A percentile compares a stretch with the other conserved stretches of the same genome.
These are phyloP conservation scores for Lepidium aucheri DNA, from an alignment of 345 rosid genomes.

Conservation along the genomic window DNA sequence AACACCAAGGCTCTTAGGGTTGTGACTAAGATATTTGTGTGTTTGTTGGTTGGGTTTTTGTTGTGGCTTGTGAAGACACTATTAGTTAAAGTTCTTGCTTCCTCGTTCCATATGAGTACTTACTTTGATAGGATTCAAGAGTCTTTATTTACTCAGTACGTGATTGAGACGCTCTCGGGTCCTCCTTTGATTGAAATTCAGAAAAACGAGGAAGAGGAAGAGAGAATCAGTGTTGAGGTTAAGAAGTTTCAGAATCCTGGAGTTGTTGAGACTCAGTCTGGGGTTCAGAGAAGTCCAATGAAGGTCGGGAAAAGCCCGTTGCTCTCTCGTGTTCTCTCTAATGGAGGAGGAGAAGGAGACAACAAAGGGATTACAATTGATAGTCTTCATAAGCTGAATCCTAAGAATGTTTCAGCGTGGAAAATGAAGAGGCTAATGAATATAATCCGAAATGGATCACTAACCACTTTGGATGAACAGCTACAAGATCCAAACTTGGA, in stretches of 20 bases:
- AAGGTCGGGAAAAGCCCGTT: conserved; percentile 27
- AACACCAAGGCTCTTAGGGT: conserved; percentile 21
- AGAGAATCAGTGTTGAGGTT: conserved; percentile 36
- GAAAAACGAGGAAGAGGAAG: conserved; percentile 41
- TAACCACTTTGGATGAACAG: conserved; percentile 63
- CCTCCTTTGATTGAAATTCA: conserved; percentile 53
- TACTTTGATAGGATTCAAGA: conserved; percentile 74
- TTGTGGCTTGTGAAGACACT: conserved; percentile 64
- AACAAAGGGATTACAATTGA: conserved; percentile 41
- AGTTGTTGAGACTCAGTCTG: conserved; percentile 18
- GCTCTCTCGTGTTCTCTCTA: conserved; percentile 30
- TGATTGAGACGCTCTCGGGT: conserved; percentile 56
- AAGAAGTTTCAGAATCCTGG: conserved; percentile 32
- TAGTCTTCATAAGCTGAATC: conserved; percentile 43
- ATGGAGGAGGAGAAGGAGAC: conserved; percentile 27
- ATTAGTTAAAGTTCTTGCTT: conserved; percentile 61
- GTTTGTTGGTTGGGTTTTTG: conserved; percentile 44
- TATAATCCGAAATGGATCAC: conserved; percentile 46
- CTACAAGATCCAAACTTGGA: conserved; percentile 28
- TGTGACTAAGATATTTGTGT: conserved; percentile 46
- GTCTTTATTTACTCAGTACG: conserved; percentile 55
- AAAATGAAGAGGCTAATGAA: conserved; percentile 66
- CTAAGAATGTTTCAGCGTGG: conserved; percentile 67
- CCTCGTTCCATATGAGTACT: conserved; percentile 61
- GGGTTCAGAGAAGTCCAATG: conserved; percentile 23